Evolutionary conservation across 345 rosid species (phyloP), one percentile per base, ranked within the genome.

Genomic region (Cochlearia excelsa): DNA sequence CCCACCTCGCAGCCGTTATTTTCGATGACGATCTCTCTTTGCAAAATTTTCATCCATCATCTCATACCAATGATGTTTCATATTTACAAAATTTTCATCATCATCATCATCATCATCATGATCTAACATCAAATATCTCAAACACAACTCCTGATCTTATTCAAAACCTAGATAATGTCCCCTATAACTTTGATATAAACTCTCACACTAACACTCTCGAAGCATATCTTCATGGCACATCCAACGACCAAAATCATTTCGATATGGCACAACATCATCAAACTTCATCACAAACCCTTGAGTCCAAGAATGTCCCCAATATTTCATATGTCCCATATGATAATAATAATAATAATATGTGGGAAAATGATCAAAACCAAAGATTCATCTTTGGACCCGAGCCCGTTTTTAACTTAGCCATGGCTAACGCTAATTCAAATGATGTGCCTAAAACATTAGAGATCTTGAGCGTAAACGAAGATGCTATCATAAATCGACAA

Each of bases 1-100:
- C 75, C 1, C 60, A 66, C 49, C 63, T 70, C 40, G 63, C 82
- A 41, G 63, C 67, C 23, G 44, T 71, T 62, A 45, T 69, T 27
- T 63, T 10, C 0, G 77, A 77, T 29, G 63, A 73, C 2, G 51
- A 67, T 43, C 27, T 29, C 10, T 48, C 63, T 11, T 4, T 33
- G 2, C 68, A 68, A 43, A 37, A 63, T 49, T 5, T 57, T 23
- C 54, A 49, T 26, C 23, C 23, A 16, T 23, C 30, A 38, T 57
- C 71, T 39, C 38, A 46, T 38, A 30, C 35, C 6, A 49, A 61
- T 54, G 54, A 61, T 49, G 6, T 26, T 52, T 41, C 69, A 41
- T 9, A 45, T 27, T 30, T 64, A 2, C 39, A 44, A 3, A 67
- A 38, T 6, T 39, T 40, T 0, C 61, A 75, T 42, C 61, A 70